These are phyloP conservation scores for Calocybe indica DNA, from an alignment of 768 basidiomycete genomes.

Conservation along the genomic window DNA sequence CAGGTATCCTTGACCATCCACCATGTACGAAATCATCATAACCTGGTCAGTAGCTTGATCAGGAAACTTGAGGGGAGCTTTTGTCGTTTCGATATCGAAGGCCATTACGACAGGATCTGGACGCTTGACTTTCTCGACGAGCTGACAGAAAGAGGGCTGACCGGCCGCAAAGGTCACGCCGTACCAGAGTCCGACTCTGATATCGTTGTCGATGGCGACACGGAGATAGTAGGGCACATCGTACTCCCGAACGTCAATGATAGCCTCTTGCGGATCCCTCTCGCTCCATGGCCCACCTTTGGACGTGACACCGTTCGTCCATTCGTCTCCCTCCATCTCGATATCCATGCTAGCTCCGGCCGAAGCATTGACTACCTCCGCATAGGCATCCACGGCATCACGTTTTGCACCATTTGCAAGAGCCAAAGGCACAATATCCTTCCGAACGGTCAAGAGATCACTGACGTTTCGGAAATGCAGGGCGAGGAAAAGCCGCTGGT, in stretches of 20 bases:
- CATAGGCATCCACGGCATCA: slow-evolving; percentile 94
- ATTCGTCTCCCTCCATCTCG: slow-evolving; percentile 58
- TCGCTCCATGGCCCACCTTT: slow-evolving; percentile 37
- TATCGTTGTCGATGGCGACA: slow-evolving; percentile 98
- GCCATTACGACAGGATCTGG: slow-evolving; percentile 99
- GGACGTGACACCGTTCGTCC: slow-evolving; percentile 31
- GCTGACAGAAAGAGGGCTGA: slow-evolving; percentile 62
- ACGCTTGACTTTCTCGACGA: slow-evolving; percentile 89
- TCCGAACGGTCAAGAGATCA: slow-evolving; percentile 81
- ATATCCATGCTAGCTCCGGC: slow-evolving; percentile 62
- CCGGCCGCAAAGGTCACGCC: slow-evolving; percentile 78
- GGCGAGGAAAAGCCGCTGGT: slow-evolving; percentile 82
- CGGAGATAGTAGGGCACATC: slow-evolving; percentile 97
- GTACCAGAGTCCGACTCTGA: slow-evolving; percentile 99
- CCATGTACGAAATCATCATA: slow-evolving; percentile 99
- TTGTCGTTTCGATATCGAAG: slow-evolving; percentile 97
- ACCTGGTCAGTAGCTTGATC: slow-evolving; percentile 95
- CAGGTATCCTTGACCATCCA: slow-evolving; percentile 95
- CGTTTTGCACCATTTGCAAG: slow-evolving; percentile 88
- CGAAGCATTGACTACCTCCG: slow-evolving; percentile 86
- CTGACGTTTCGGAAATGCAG: slow-evolving; percentile 91
- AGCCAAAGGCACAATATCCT: slow-evolving; percentile 87
- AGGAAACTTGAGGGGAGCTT: slow-evolving; percentile 99
- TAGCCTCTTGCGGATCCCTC: slow-evolving; percentile 83
- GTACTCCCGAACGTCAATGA: slow-evolving; percentile 92